These are phyloP conservation scores for Dillenia suffruticosa DNA, from an alignment of 164 flowering plant species.

Conservation along the genomic window DNA sequence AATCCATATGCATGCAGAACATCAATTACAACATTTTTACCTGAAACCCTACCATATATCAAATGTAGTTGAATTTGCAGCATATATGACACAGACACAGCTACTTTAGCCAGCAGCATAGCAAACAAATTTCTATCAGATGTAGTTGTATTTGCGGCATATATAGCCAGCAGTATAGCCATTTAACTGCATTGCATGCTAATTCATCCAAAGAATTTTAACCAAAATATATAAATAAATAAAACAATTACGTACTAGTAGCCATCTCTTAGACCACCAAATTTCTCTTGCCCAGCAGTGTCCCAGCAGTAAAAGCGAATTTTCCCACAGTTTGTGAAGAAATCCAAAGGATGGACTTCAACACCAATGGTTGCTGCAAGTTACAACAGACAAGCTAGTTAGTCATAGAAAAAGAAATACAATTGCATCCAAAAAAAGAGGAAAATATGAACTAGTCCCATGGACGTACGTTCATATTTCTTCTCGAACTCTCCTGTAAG, in stretches of 20 bases:
- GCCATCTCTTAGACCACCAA: constrained; percentile 83
- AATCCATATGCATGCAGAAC: too few relatives aligned
- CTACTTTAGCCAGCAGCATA: too few relatives aligned
- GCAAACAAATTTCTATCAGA: too few relatives aligned
- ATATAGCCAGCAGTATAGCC: too few relatives aligned
- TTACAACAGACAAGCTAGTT: background rate
- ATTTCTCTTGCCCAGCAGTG: constrained; percentile 85
- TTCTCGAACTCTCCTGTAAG: constrained; percentile 87
- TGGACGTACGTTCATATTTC: constrained; percentile 78
- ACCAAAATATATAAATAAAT: background rate
- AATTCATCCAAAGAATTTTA: background rate
- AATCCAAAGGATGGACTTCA: constrained; percentile 87
- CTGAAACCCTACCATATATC: too few relatives aligned
- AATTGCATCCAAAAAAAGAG: background rate
- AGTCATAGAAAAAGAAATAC: background rate
- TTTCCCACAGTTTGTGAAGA: constrained; percentile 72
- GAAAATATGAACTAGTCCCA: background rate
- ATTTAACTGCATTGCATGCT: too few relatives aligned
- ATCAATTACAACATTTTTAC: too few relatives aligned
- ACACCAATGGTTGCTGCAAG: constrained; percentile 79
- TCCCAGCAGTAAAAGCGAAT: constrained; percentile 82
- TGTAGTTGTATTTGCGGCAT: too few relatives aligned
- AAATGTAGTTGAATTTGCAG: too few relatives aligned
- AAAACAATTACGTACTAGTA: constrained; percentile 48
- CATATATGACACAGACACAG: too few relatives aligned